Conservation (phyloP, 768 basidiomycete species). For the Mycena venus region DNA sequence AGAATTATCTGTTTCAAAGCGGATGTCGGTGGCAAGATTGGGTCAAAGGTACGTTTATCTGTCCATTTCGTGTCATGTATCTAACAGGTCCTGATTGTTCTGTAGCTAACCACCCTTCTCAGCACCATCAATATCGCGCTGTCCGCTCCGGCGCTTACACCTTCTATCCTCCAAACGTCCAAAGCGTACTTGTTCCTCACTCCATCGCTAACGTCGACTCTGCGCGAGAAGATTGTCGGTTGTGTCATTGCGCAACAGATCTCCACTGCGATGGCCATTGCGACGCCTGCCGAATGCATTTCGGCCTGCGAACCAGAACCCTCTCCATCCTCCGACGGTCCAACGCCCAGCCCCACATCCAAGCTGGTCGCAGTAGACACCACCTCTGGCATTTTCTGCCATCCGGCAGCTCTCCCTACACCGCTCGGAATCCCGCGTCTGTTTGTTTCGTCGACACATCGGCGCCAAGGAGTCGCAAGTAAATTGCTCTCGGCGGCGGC, state of each 20-base stretch:
- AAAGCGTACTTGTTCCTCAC: constrained; percentile 86
- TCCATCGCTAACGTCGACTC: constrained; percentile 48
- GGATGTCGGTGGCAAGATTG: constrained; percentile 75
- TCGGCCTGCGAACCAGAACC: constrained; percentile 28
- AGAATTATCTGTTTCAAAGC: constrained; percentile 80
- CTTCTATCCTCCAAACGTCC: constrained; percentile 68
- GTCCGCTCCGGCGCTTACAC: constrained; percentile 77
- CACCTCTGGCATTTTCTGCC: constrained; percentile 74
- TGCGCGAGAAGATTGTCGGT: constrained; percentile 83
- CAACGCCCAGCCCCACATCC: constrained; percentile 34
- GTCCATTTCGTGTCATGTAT: background rate
- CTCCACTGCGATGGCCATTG: constrained; percentile 83
- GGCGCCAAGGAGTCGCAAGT: constrained; percentile 83
- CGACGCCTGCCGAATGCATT: constrained; percentile 47
- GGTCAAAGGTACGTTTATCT: constrained; percentile 72
- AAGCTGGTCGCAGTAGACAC: constrained; percentile 70
- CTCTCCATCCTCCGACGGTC: background rate
- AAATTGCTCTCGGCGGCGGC: constrained; percentile 77
- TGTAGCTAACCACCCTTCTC: constrained; percentile 73
- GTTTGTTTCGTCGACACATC: constrained; percentile 80
- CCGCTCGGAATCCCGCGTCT: constrained; percentile 87
- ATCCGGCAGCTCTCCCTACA: constrained; percentile 78
- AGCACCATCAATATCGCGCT: constrained; percentile 82
- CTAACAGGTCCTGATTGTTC: constrained; percentile 1
- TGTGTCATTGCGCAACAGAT: constrained; percentile 88